phyloP scores from a whole-genome alignment of 768 basidiomycete species.

The Jaapia argillacea region DNA sequence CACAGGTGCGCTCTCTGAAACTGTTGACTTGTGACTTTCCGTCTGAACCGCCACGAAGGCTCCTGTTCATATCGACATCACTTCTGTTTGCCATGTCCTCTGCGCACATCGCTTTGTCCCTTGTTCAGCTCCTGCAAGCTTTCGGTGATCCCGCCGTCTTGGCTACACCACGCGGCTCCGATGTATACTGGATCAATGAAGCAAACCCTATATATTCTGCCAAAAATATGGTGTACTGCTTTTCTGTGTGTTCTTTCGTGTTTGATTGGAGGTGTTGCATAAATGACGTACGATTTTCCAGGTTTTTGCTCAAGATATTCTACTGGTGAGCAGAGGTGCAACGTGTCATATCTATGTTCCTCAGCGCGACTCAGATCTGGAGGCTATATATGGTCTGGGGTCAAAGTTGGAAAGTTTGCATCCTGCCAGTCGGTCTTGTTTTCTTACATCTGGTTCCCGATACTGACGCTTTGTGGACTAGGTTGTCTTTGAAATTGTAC shows the following conservation, averaged over 20 bases:
- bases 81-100: neutral
- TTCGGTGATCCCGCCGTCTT: neutral
- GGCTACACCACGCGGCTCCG: neutral
- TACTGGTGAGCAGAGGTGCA: neutral
- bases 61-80: neutral
- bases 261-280: neutral
- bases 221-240: constrained; percentile 1
- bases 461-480: neutral
- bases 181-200: neutral
- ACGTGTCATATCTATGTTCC: too few relatives aligned
- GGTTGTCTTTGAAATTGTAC: too few relatives aligned
- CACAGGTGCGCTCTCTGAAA: neutral
- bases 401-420: constrained; percentile 11
- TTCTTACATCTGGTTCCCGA: neutral
- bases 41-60: neutral
- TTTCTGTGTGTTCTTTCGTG: neutral
- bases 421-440: constrained; percentile 6
- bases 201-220: neutral
- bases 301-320: neutral
- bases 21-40: neutral
- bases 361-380: constrained; percentile 16
- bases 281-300: neutral
- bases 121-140: neutral
- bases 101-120: neutral
- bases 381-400: constrained; percentile 14